Evolutionary conservation across 179 eudicot genomes (phyloP).

Genomic region (Spergularia azorica): DNA sequence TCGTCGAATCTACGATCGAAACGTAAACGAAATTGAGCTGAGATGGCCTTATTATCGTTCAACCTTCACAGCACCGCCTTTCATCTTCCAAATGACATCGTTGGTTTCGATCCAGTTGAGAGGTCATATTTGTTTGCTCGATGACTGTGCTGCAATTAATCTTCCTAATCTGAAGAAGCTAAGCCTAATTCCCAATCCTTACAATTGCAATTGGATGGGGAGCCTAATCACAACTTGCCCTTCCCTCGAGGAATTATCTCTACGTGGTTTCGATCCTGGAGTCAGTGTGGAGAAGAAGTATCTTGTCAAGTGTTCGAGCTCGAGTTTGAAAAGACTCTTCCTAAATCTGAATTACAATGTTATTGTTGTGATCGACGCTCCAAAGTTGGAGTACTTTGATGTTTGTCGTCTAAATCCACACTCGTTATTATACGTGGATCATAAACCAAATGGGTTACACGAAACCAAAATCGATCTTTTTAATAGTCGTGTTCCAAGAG

Average conservation of each 20-base stretch:
- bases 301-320: background rate
- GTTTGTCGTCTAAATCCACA: background rate
- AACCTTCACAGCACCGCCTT: background rate
- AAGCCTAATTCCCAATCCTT: too few relatives aligned
- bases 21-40: background rate
- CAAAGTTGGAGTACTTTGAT: conserved; percentile 4
- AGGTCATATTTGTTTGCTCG: background rate
- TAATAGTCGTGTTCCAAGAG: too few relatives aligned
- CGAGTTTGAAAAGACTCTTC: background rate
- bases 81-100: background rate
- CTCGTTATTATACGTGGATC: too few relatives aligned
- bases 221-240: background rate
- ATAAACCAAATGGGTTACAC: background rate
- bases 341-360: background rate
- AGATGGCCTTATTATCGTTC: background rate
- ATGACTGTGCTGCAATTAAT: background rate
- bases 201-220: background rate
- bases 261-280: background rate
- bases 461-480: background rate
- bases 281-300: too few relatives aligned
- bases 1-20: background rate
- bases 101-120: background rate
- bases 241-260: background rate
- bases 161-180: background rate
- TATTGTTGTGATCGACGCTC: background rate